These are phyloP conservation scores for Pseudozyma sp. DNA, from an alignment of 1,284 basidiomycete species.

Conservation along the genomic window DNA sequence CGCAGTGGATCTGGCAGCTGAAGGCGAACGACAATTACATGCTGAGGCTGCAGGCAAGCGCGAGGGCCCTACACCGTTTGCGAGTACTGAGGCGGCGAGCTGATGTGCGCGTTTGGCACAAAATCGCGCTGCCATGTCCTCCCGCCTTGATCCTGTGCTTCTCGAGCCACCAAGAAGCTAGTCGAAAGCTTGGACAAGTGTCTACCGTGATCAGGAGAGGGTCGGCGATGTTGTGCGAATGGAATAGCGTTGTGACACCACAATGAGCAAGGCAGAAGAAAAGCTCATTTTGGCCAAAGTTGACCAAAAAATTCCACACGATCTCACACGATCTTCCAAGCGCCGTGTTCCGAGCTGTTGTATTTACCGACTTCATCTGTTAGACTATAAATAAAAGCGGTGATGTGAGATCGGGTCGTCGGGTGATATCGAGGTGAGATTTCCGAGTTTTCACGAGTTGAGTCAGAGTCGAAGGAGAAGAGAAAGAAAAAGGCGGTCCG, in stretches of 20 bases:
- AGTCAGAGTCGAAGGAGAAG: conserved; percentile 21
- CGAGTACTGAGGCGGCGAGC: conserved; percentile 23
- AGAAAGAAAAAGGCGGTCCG: conserved; percentile 10
- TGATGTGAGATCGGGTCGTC: not conserved
- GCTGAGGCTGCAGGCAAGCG: conserved; percentile 12
- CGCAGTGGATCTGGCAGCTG: not conserved
- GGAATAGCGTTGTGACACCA: conserved; percentile 6
- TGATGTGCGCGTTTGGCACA: conserved; percentile 36
- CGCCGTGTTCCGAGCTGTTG: conserved; percentile 23
- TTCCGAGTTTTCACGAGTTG: conserved; percentile 47
- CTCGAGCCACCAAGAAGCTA: not conserved
- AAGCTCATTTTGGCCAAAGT: not conserved
- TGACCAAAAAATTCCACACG: conserved; percentile 6
- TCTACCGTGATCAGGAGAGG: not conserved
- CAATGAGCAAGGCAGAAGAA: conserved; percentile 7
- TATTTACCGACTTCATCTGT: not conserved
- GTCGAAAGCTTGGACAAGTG: not conserved
- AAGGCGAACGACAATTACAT: conserved; percentile 17
- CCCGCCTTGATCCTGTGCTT: not conserved
- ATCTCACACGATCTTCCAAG: conserved; percentile 10
- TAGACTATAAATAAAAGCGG: not conserved
- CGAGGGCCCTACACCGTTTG: conserved; percentile 33
- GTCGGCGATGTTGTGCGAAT: not conserved
- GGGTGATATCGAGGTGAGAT: conserved; percentile 28
- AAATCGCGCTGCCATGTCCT: conserved; percentile 22